These are phyloP conservation scores for Craspedostauros australis DNA, from an alignment of 108 stramenopile species.

Conservation along the genomic window DNA sequence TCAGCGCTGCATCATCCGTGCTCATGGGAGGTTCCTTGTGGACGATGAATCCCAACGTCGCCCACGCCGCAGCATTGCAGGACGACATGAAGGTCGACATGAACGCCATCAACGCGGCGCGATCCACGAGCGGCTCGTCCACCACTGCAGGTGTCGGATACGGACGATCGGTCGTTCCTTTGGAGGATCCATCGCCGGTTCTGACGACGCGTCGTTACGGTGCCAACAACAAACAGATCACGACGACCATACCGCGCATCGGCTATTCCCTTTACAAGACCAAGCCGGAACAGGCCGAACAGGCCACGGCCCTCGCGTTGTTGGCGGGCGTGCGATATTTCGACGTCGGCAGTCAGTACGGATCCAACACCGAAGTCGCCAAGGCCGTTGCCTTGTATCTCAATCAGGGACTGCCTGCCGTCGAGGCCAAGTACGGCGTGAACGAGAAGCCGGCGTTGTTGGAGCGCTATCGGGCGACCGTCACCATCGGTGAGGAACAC, in stretches of 20 bases:
- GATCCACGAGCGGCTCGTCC: not conserved
- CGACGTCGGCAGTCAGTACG: constrained; percentile 58
- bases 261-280: constrained; percentile 82
- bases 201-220: constrained; percentile 37
- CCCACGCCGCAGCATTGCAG: not conserved
- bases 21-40: not conserved
- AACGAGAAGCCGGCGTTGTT: constrained; percentile 35
- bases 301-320: constrained; percentile 53
- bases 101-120: constrained; percentile 30
- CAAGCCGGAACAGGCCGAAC: constrained; percentile 33
- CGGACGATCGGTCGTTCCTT: constrained; percentile 11
- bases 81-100: constrained; percentile 26
- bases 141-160: not conserved
- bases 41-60: not conserved
- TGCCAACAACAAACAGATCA: constrained; percentile 9
- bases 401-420: constrained; percentile 13
- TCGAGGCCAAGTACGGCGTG: constrained; percentile 7
- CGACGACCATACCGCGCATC: constrained; percentile 47
- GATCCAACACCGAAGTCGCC: constrained; percentile 36
- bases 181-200: constrained; percentile 28
- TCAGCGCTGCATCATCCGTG: not conserved
- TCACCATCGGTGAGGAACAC: constrained; percentile 22
- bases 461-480: constrained; percentile 22
- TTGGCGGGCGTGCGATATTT: constrained; percentile 59
- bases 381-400: constrained; percentile 33